A percentile compares a stretch with the other conserved stretches of the same genome.
phyloP scores from a whole-genome alignment of 805 yeast genomes.

The Teunomyces aglyptinius region DNA sequence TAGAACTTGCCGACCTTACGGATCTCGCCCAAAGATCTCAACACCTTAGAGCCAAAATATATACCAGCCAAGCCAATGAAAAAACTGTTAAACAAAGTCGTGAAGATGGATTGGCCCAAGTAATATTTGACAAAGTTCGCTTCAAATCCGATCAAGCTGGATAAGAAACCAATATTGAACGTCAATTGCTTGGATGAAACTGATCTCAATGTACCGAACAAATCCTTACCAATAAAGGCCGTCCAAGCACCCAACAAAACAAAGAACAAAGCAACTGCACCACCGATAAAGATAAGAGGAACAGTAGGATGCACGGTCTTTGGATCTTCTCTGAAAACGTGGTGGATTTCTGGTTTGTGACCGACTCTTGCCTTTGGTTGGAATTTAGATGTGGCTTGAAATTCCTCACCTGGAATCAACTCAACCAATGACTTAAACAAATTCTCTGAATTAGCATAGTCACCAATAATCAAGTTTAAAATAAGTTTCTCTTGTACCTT shows the following conservation, averaged over 20 bases:
- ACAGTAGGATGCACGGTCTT: constrained; percentile 49
- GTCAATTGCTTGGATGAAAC: constrained; percentile 34
- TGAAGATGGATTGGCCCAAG: constrained; percentile 58
- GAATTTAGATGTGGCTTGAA: constrained; percentile 23
- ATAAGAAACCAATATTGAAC: constrained; percentile 45
- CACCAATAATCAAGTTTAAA: constrained; percentile 33
- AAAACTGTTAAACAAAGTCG: constrained; percentile 48
- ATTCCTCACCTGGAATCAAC: constrained; percentile 27
- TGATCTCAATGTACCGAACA: constrained; percentile 35
- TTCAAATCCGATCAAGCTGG: constrained; percentile 51
- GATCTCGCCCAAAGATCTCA: constrained; percentile 44
- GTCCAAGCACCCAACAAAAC: constrained; percentile 47
- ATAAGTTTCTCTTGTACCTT: constrained; percentile 30
- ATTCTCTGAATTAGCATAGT: constrained; percentile 17
- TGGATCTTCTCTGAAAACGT: constrained; percentile 57
- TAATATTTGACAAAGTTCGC: constrained; percentile 55
- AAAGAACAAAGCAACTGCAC: constrained; percentile 40
- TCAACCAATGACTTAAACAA: constrained; percentile 28
- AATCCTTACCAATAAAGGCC: constrained; percentile 22
- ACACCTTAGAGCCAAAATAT: constrained; percentile 63
- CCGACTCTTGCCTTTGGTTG: constrained; percentile 38
- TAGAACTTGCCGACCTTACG: constrained; percentile 28
- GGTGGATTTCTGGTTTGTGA: constrained; percentile 59
- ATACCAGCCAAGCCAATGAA: constrained; percentile 54
- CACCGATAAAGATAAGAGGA: constrained; percentile 50